These are phyloP conservation scores for Didymosphaeria variabile DNA, from an alignment of 2,329 filamentous ascomycete species.

Conservation along the genomic window DNA sequence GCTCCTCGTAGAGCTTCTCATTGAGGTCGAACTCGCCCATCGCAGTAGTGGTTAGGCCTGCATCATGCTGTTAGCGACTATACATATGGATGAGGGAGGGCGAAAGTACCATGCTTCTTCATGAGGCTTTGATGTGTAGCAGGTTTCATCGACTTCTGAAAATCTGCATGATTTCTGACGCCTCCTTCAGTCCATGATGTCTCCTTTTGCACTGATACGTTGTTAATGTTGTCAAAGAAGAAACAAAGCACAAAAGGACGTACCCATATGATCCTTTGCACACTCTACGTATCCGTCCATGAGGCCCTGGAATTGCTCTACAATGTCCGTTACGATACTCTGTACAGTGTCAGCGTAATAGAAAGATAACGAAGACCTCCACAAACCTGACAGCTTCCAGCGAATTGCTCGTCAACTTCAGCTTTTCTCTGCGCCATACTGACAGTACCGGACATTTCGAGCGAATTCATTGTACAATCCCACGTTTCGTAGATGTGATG, in stretches of 20 bases:
- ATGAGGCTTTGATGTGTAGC: background rate
- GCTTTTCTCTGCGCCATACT: constrained; percentile 1
- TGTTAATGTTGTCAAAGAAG: background rate
- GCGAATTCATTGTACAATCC: background rate
- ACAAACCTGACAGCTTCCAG: background rate
- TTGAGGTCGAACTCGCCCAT: background rate
- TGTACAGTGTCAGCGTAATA: background rate
- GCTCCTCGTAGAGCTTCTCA: background rate
- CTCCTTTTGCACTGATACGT: background rate
- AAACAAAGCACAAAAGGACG: background rate
- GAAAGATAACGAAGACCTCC: background rate
- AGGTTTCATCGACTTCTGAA: background rate
- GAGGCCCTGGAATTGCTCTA: background rate
- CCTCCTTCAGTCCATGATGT: background rate
- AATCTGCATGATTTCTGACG: background rate
- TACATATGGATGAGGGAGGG: too few species aligned
- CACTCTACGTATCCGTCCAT: background rate
- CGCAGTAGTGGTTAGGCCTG: background rate
- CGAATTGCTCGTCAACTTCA: background rate
- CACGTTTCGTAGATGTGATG: background rate
- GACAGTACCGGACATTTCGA: constrained; percentile 1
- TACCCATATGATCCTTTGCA: background rate
- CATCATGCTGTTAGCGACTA: background rate
- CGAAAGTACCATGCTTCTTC: background rate
- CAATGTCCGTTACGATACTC: background rate